phyloP scores from a whole-genome alignment of 352 stramenopile species.

The Phytophthora ohioensis region DNA sequence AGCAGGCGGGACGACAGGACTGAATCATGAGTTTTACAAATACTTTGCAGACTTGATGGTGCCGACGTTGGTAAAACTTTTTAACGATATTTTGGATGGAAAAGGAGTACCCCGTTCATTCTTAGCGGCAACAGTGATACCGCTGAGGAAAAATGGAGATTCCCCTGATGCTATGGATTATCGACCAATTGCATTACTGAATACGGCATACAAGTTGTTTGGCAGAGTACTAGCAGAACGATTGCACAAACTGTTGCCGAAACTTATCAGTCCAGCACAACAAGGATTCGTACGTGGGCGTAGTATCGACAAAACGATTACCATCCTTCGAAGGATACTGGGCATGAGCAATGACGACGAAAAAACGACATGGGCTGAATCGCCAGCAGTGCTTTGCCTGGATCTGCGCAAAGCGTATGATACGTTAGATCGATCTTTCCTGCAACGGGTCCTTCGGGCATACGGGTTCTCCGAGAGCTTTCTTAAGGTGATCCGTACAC shows the following conservation, averaged over 20 bases:
- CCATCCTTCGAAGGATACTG: background rate
- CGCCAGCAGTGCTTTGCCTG: background rate
- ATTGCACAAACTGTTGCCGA: background rate
- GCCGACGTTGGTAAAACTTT: background rate
- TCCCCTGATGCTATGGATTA: background rate
- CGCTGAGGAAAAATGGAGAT: background rate
- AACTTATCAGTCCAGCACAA: background rate
- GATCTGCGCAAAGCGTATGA: constrained; percentile 1
- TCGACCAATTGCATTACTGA: background rate
- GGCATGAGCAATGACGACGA: background rate
- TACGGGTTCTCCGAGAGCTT: background rate
- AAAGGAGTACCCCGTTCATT: background rate
- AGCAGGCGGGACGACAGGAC: no score
- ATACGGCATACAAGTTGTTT: constrained; percentile 1
- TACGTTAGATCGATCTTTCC: background rate
- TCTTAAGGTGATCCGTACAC: background rate
- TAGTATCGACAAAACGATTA: background rate
- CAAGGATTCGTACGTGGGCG: constrained; percentile 1
- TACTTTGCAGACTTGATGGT: background rate
- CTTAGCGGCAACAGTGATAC: background rate
- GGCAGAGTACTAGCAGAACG: background rate
- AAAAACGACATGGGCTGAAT: background rate
- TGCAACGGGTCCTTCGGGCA: background rate
- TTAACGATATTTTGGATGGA: background rate
- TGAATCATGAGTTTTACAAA: background rate